A percentile compares a stretch with the other conserved stretches of the same genome.
Conservation (phyloP, 495 filamentous ascomycete species). For the Aspergillus leporis region DNA sequence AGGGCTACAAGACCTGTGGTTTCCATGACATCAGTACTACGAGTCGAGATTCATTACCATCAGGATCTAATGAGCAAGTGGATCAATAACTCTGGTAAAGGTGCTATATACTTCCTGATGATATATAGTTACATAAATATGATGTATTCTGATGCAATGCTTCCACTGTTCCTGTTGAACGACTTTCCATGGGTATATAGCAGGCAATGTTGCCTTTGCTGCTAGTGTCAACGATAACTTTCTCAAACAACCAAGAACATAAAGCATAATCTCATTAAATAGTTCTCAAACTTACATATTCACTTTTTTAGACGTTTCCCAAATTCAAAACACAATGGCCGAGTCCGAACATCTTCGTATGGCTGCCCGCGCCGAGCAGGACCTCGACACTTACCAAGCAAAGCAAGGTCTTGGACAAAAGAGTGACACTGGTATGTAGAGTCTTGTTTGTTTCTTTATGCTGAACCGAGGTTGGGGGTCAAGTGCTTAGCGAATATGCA, state of each 20-base stretch:
- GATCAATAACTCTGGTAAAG: neutral
- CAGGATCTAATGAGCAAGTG: neutral
- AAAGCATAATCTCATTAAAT: neutral
- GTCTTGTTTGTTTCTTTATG: too few species aligned
- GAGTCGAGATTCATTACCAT: neutral
- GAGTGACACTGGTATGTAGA: slow-evolving; percentile 48
- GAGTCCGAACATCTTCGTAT: slow-evolving; percentile 38
- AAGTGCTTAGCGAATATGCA: slow-evolving; percentile 14
- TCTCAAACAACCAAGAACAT: neutral
- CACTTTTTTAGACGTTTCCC: too few species aligned
- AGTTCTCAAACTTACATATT: neutral
- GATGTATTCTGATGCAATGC: slow-evolving; percentile 42
- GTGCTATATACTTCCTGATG: neutral
- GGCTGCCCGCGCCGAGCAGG: slow-evolving; percentile 49
- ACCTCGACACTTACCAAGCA: slow-evolving; percentile 54
- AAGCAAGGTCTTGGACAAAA: slow-evolving; percentile 46
- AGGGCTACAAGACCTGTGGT: slow-evolving; percentile 21
- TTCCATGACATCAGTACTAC: slow-evolving; percentile 12
- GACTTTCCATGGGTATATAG: slow-evolving; percentile 4
- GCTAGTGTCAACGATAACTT: neutral
- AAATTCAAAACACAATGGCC: slow-evolving; percentile 32
- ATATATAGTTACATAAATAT: slow-evolving; percentile 38
- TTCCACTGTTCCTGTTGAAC: neutral
- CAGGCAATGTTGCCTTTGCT: neutral
- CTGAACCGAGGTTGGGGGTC: too few species aligned